Base-by-base conservation (phyloP, 768 basidiomycete species). In the Lactarius trivialis region DNA sequence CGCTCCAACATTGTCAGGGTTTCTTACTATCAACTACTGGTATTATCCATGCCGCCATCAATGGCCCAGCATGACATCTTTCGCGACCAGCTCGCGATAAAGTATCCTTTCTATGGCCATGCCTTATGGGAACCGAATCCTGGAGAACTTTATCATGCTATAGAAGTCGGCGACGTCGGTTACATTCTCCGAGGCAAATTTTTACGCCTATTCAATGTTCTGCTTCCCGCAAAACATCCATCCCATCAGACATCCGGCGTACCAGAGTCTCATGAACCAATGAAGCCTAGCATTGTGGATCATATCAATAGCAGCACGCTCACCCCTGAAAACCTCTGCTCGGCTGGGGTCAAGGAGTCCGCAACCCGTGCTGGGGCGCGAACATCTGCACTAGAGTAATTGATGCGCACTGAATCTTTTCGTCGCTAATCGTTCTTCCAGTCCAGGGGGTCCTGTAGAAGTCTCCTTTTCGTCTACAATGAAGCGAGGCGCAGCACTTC, bases 81-180 rank as follows among this genome's bases (percentile, higher is more conserved):
- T 45, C 55, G 60, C 6, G 54, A 59, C 14, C 43, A 64, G 4
- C 56, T 66, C 4, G 41, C 41, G 12, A 36, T 39, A 1, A 54
- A 19, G 32, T 48, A 48, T 37, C 48, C 37, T 34, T 8, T 11
- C 2, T 39, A 60, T 34, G 63, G 63, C 9, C 24, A 56, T 32
- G 61, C 67, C 4, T 58, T 68, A 1, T 68, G 65, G 65, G 57
- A 67, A 4, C 67, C 68, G 11, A 53, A 48, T 49, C 60, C 65
- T 5, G 17, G 19, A 4, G 11, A 30, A 12, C 55, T n/a, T 15
- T 56, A 68, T n/a, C 24, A 19, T 2, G 34, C 26, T 2, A 59
- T 69, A 14, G 48, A 61, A 28, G 57, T 68, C 15, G 68, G 68
- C 33, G 65, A 69, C 54, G 68, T 68, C 12, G 68, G 67, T 17